These are phyloP conservation scores for Kodamaea fukazawae DNA, from an alignment of 805 yeast genomes.

Conservation along the genomic window DNA sequence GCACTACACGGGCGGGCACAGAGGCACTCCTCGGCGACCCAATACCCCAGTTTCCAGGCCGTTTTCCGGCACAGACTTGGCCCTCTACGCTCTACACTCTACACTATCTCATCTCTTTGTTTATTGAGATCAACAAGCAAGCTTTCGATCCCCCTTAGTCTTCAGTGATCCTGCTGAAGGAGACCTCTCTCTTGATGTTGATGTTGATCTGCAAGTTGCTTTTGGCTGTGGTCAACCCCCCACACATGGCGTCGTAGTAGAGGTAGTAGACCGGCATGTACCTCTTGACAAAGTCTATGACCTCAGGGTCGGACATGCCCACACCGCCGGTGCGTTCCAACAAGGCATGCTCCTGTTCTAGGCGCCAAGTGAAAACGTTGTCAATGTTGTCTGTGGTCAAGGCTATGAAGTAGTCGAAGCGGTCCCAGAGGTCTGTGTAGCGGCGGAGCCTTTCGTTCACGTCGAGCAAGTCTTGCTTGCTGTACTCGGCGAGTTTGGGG, in stretches of 20 bases:
- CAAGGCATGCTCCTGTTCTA: conserved; percentile 68
- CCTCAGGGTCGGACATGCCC: conserved; percentile 82
- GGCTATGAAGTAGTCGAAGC: conserved; percentile 59
- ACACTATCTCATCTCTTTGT: too few species aligned
- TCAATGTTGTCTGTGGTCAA: conserved; percentile 57
- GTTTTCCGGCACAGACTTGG: too few species aligned
- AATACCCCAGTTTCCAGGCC: too few species aligned
- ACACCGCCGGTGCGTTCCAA: conserved; percentile 44
- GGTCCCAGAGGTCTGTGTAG: conserved; percentile 56
- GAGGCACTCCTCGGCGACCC: too few species aligned
- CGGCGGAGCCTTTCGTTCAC: conserved; percentile 52
- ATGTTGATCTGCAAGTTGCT: conserved; percentile 17
- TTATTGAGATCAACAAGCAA: too few species aligned
- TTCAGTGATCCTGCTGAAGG: not conserved
- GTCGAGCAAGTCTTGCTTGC: conserved; percentile 26
- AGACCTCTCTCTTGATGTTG: conserved; percentile 14
- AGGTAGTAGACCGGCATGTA: conserved; percentile 84
- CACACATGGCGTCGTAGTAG: conserved; percentile 52
- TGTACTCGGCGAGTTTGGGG: conserved; percentile 20
- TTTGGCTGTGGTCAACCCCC: conserved; percentile 11
- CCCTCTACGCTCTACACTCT: too few species aligned
- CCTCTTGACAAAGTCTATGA: conserved; percentile 66
- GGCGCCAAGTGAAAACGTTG: conserved; percentile 76
- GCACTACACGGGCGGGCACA: too few species aligned
- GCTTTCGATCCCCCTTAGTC: too few species aligned